phyloP scores from a whole-genome alignment of 2,329 filamentous ascomycete genomes.

The Fusarium camptoceras region DNA sequence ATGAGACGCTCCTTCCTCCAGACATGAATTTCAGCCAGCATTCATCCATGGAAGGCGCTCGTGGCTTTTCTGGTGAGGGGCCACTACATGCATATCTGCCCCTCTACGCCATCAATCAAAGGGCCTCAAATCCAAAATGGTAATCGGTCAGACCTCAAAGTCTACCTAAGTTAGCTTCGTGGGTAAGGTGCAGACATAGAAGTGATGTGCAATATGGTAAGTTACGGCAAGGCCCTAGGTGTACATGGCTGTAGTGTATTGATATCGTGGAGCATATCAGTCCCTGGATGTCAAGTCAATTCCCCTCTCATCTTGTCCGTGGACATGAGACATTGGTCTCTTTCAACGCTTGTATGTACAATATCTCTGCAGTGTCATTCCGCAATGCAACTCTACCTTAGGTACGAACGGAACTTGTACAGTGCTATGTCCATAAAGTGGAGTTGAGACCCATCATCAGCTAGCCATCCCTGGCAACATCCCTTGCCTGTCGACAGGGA shows the following conservation, averaged over 20 bases:
- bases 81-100: not conserved
- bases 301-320: not conserved
- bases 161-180: not conserved
- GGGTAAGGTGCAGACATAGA: not conserved
- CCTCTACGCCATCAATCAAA: conserved; percentile 3
- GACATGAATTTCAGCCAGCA: not conserved
- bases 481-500: not conserved
- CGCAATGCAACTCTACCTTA: not conserved
- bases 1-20: not conserved
- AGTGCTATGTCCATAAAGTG: not conserved
- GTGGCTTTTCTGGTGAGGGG: not conserved
- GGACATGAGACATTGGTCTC: not conserved
- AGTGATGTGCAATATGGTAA: not conserved
- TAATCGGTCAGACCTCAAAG: conserved; percentile 21
- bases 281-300: not conserved
- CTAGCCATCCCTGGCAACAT: not conserved
- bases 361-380: conserved; percentile 9
- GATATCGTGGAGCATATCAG: not conserved
- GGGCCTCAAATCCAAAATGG: conserved; percentile 26
- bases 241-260: not conserved
- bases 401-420: not conserved
- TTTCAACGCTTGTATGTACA: conserved; percentile 1
- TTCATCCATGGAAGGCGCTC: not conserved
- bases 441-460: not conserved
- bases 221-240: not conserved